Evolutionary conservation across 106 monocot species (phyloP), one percentile per base, ranked within the genome.

Genomic region (Allium cepa): DNA sequence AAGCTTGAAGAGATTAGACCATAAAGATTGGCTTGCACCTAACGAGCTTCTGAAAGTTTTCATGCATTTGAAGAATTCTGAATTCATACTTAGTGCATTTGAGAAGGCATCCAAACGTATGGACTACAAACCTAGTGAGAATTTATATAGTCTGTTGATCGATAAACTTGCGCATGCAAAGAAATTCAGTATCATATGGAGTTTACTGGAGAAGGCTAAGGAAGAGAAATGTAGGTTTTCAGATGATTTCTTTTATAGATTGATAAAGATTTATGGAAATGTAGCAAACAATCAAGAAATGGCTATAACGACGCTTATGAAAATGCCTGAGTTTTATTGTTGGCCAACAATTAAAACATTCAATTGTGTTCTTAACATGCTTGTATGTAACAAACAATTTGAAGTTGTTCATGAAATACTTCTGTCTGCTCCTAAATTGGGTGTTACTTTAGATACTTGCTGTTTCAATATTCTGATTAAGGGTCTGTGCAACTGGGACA

Each of bases 391-490:
- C 26, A 75, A 68, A 46, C 91, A 88, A 17, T 95, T 62, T 63
- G 83, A 95, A 60, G 62, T 86, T 50, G 60, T 85, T 17, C 88
- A 85, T 60, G 83, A 91, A 64, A 66, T 91, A 14, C 91, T 82
- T 60, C 50, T 84, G 28, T 81, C 77, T 49, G 91, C 91, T 26
- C 68, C 81, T 1, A 65, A 47, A 17, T 73, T 95, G 75, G 95
- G 91, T 10, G 59, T 95, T 62, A 71, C 69, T 2, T 47, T 81
- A 14, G 95, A 95, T 55, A 88, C 95, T 7, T 95, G 95, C 72
- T 85, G 81, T 73, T 95, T 95, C 59, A 95, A 95, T 71, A 95
- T 95, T 79, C 85, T 95, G 62, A 84, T 95, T 67, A 95, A 91
- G 59, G 91, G 91, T 8, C 70, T 91, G 66, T 91, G 95, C 60